Evolutionary conservation across 495 filamentous ascomycete genomes (phyloP).

Genomic region (Chaetomium tenue): DNA sequence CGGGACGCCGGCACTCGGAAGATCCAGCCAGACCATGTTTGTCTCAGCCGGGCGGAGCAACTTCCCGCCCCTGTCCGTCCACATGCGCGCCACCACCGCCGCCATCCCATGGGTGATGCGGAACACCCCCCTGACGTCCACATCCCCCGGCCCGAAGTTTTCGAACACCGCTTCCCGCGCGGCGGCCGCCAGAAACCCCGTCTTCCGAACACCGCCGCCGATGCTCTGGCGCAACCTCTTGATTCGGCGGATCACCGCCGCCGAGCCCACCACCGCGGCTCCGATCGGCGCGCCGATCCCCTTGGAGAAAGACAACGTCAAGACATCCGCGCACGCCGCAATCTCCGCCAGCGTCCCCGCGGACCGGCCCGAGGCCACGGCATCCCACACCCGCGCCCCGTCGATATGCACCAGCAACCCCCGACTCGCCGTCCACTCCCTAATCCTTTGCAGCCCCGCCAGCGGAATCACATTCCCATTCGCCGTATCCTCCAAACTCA

Average conservation of each 20-base stretch:
- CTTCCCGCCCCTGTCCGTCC: constrained; percentile 1
- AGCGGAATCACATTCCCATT: not conserved
- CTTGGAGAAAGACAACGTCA: constrained; percentile 6
- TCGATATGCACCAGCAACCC: not conserved
- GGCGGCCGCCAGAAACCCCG: not conserved
- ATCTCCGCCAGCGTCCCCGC: constrained; percentile 1
- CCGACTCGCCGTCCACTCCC: not conserved
- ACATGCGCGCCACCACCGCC: constrained; percentile 1
- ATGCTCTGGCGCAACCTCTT: constrained; percentile 7
- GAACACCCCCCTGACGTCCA: not conserved
- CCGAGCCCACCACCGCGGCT: not conserved
- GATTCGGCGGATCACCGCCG: not conserved
- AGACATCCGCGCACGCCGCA: not conserved
- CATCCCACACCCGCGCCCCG: constrained; percentile 2
- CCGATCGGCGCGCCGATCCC: constrained; percentile 1
- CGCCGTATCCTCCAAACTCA: not conserved
- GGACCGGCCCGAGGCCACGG: not conserved
- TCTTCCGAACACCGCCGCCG: constrained; percentile 2
- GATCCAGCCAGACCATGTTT: constrained; percentile 2
- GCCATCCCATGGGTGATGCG: not conserved
- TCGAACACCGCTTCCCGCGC: not conserved
- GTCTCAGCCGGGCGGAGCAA: not conserved
- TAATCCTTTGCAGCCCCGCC: not conserved
- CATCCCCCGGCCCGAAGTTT: constrained; percentile 1
- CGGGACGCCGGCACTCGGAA: not conserved